Conservation (phyloP, 208 protist genomes). For the Trypanosomatidae sp. region DNA sequence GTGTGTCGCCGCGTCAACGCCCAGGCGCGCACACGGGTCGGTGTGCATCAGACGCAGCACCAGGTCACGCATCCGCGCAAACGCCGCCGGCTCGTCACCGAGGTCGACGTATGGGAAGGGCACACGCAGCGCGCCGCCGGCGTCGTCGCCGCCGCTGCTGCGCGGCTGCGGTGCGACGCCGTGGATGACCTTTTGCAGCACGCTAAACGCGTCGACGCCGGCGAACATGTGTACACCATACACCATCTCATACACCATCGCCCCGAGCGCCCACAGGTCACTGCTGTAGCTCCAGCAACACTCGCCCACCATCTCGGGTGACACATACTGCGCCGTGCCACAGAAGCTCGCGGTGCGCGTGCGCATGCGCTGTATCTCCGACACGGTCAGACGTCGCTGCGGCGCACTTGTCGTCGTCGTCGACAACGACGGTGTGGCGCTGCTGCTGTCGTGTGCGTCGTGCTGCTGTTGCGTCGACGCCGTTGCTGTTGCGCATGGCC, state of each 20-base stretch:
- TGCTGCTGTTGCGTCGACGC: background rate
- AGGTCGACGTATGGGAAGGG: slow-evolving; percentile 42
- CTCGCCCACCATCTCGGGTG: slow-evolving; percentile 89
- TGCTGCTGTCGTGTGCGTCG: too few relatives aligned
- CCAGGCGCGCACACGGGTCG: slow-evolving; percentile 56
- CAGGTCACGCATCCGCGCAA: slow-evolving; percentile 56
- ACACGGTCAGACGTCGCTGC: slow-evolving; percentile 54
- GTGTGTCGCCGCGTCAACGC: slow-evolving; percentile 31
- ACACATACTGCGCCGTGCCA: slow-evolving; percentile 91
- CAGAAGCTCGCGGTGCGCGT: slow-evolving; percentile 73
- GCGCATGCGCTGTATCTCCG: slow-evolving; percentile 73
- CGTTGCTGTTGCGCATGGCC: background rate
- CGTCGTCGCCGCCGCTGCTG: too few relatives aligned
- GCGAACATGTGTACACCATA: slow-evolving; percentile 80
- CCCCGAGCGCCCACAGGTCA: slow-evolving; percentile 91
- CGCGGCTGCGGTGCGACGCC: slow-evolving; percentile 13
- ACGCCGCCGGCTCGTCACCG: slow-evolving; percentile 5
- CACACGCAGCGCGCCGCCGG: slow-evolving; percentile 3
- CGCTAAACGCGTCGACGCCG: slow-evolving; percentile 39
- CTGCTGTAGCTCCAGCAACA: slow-evolving; percentile 88
- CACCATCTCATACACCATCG: slow-evolving; percentile 88
- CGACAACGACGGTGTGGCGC: too few relatives aligned
- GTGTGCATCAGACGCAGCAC: slow-evolving; percentile 31
- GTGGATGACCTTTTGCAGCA: slow-evolving; percentile 57
- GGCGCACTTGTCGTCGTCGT: background rate